These are phyloP conservation scores for Gnetum montanum DNA, from an alignment of 75 land plant genomes.

Conservation along the genomic window DNA sequence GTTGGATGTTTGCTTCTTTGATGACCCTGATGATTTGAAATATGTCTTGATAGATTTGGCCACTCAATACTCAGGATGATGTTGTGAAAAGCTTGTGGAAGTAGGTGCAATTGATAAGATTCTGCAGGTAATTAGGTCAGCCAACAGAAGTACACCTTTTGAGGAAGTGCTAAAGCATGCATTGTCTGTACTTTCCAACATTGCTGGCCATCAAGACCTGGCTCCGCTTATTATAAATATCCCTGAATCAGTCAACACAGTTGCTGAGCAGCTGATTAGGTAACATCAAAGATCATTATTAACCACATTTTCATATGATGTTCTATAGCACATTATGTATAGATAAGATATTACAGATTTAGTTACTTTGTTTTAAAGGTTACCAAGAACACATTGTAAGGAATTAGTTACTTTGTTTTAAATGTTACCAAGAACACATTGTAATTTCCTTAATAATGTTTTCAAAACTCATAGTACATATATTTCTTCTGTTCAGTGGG, in stretches of 20 bases:
- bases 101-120: slow-evolving; percentile 64
- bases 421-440: too few species aligned
- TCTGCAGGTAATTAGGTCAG: slow-evolving; percentile 43
- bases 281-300: too few species aligned
- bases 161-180: slow-evolving; percentile 76
- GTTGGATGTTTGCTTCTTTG: not conserved
- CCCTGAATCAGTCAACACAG: slow-evolving; percentile 30
- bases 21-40: too few species aligned
- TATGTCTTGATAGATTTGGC: slow-evolving; percentile 83
- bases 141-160: slow-evolving; percentile 74
- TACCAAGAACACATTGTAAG: too few species aligned
- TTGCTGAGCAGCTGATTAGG: slow-evolving; percentile 59
- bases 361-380: too few species aligned
- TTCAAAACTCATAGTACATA: too few species aligned
- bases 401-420: too few species aligned
- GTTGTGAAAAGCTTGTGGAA: slow-evolving; percentile 72
- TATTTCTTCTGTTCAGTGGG: too few species aligned
- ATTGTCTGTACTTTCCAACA: slow-evolving; percentile 71
- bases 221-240: slow-evolving; percentile 28
- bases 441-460: too few species aligned
- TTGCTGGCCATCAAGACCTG: slow-evolving; percentile 54
- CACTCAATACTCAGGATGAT: slow-evolving; percentile 63
- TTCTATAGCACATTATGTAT: too few species aligned
- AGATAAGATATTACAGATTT: too few species aligned
- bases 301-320: too few species aligned